A percentile compares a stretch with the other conserved stretches of the same genome.
These are phyloP conservation scores for Neonectria sp. DNA, from an alignment of 2,329 filamentous ascomycete genomes.

Conservation along the genomic window DNA sequence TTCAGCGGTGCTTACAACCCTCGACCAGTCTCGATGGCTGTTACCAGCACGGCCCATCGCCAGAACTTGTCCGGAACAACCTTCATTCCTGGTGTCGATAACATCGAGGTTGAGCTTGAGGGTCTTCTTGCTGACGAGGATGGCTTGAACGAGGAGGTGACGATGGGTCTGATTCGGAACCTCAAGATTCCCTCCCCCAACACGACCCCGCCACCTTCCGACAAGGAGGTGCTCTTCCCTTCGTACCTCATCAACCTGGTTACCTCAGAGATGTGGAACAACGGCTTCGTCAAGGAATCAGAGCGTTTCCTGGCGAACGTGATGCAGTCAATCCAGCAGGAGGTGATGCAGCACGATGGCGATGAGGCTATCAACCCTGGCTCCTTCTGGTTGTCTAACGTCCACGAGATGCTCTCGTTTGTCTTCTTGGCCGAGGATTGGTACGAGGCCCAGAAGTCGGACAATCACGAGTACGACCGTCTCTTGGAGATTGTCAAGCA, in stretches of 20 bases:
- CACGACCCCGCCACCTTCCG: conserved; percentile 89
- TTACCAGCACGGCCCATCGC: conserved; percentile 76
- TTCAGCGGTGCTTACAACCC: conserved; percentile 96
- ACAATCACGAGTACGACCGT: conserved; percentile 99
- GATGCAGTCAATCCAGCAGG: conserved; percentile 99
- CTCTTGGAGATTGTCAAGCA: conserved; percentile 99
- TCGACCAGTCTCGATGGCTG: conserved; percentile 95
- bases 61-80: conserved; percentile 82
- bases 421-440: conserved; percentile 99
- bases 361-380: conserved; percentile 98
- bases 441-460: conserved; percentile 99
- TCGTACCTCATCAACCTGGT: conserved; percentile 99
- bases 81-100: conserved; percentile 87
- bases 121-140: conserved; percentile 95
- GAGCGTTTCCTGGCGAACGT: conserved; percentile 99
- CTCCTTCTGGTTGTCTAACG: conserved; percentile 98
- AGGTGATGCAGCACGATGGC: conserved; percentile 98
- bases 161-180: conserved; percentile 95
- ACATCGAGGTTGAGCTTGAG: conserved; percentile 95
- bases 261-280: conserved; percentile 99
- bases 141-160: conserved; percentile 95
- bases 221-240: conserved; percentile 99
- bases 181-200: conserved; percentile 95
- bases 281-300: conserved; percentile 99
- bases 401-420: conserved; percentile 99